Base-by-base conservation (phyloP, 495 filamentous ascomycete genomes). In the Venustampulla echinocandica region DNA sequence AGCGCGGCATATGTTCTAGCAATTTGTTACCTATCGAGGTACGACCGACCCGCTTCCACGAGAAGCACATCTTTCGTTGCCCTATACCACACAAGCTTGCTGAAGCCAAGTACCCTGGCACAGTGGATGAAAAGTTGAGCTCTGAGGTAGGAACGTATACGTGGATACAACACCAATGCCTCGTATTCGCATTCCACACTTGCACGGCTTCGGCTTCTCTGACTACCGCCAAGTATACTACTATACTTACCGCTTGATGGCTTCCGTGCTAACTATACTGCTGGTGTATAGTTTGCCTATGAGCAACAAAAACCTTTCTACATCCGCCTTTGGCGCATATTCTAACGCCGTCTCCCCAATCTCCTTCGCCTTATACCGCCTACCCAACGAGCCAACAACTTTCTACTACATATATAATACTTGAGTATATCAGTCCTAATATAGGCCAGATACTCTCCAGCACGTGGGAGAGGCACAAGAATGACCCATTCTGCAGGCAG, bases 41-140 rank as follows among this genome's bases (percentile, higher is more conserved):
- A 48, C 33, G 28, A 35, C 52, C 27, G 27, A 55, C 27, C 18
- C n/a, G 18, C 43, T 39, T 36, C 43, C n/a, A 43, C 6, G 42
- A 62, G 43, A 53, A 47, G 14, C 55, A 63, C 5, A 52, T 68
- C 2, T 49, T 70, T 50, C 53, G 67, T 35, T 57, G 62, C 50
- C 61, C 65, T n/a, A 40, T 70, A 44, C 65, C 64, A n/a, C 64
- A 57, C 45, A 57, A 60, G 41, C 33, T 68, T 27, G 65, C 60
- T 20, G 67, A 69, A 49, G 44, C 28, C 4, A 45, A 46, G 13
- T 38, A 58, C 21, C 61, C 67, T 36, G 64, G 64, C 34, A 70
- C 63, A 46, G 52, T 50, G 5, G 62, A 69, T 47, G 65, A 68
- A 44, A 69, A 68, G 35, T 40, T 69, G 3, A 55, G 61, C 13